Conservation (phyloP, 768 basidiomycete species). For the Neoboletus subvelutipes region DNA sequence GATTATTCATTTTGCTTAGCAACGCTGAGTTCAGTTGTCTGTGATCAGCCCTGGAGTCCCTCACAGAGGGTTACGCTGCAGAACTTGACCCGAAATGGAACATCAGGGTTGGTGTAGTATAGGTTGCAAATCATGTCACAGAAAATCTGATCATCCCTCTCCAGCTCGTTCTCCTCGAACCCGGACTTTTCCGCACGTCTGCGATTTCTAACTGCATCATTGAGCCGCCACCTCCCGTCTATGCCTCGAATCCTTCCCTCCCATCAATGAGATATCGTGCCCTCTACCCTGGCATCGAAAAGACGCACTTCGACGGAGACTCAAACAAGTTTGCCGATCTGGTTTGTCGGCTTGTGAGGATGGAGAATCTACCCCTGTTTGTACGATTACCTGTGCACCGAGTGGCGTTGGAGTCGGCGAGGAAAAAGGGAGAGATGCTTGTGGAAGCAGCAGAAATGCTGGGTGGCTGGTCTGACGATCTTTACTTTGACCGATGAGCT, state of each 20-base stretch:
- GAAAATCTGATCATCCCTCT: not conserved
- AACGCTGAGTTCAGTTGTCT: not conserved
- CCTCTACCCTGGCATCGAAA: conserved; percentile 15
- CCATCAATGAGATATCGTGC: conserved; percentile 24
- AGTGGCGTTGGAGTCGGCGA: conserved; percentile 22
- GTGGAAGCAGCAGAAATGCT: conserved; percentile 23
- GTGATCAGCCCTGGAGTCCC: conserved; percentile 32
- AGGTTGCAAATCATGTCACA: not conserved
- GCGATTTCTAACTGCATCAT: conserved; percentile 4
- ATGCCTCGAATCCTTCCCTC: conserved; percentile 28
- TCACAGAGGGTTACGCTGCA: conserved; percentile 30
- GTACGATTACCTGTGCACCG: conserved; percentile 25
- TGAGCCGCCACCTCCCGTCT: conserved; percentile 17
- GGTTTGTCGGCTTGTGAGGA: conserved; percentile 17
- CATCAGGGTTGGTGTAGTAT: conserved; percentile 30
- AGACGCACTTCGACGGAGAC: conserved; percentile 25
- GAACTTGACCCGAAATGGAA: conserved; percentile 39
- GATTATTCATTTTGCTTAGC: not conserved
- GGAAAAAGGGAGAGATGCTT: conserved; percentile 19
- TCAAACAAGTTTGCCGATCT: conserved; percentile 23
- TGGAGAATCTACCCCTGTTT: conserved; percentile 17
- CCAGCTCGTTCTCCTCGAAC: conserved; percentile 24
- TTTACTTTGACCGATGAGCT: conserved; percentile 16
- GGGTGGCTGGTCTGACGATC: conserved; percentile 25
- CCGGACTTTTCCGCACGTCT: conserved; percentile 27